phyloP scores from a whole-genome alignment of 306 rosid species.

The Malus orientalis region DNA sequence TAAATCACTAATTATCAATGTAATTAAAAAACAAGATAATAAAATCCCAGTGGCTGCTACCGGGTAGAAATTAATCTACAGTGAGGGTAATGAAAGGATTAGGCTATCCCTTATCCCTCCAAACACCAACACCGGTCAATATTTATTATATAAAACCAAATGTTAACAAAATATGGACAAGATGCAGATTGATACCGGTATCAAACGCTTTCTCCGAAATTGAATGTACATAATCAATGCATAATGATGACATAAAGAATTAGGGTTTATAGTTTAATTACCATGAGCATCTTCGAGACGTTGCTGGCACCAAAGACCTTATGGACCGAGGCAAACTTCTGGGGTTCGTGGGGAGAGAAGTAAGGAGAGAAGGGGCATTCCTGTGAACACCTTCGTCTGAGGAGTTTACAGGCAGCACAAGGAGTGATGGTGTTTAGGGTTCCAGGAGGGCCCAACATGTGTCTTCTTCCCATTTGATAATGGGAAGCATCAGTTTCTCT shows the following conservation, averaged over 20 bases:
- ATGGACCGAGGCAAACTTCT: conserved; percentile 94
- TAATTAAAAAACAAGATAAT: not conserved
- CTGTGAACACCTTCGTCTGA: conserved; percentile 90
- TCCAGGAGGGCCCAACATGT: conserved; percentile 79
- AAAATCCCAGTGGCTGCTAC: not conserved
- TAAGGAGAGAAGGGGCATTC: conserved; percentile 97
- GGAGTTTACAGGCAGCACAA: conserved; percentile 92
- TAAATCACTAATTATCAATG: not conserved
- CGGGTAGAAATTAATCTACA: not conserved
- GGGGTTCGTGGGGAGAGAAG: conserved; percentile 96
- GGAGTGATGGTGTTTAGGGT: conserved; percentile 88
- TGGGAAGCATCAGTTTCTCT: conserved; percentile 60
- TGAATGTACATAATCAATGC: not conserved
- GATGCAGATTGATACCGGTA: not conserved
- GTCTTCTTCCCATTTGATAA: conserved; percentile 61
- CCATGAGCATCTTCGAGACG: conserved; percentile 96
- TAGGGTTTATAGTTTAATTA: conserved; percentile 9
- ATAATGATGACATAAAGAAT: not conserved
- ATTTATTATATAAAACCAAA: too few species aligned
- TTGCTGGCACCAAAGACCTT: conserved; percentile 97
- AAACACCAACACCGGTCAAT: too few species aligned
- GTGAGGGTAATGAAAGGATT: not conserved
- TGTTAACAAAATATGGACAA: not conserved
- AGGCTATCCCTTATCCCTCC: not conserved
- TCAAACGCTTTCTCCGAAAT: not conserved